These are phyloP conservation scores for Crepidotus variabilis DNA, from an alignment of 768 basidiomycete genomes.

Conservation along the genomic window DNA sequence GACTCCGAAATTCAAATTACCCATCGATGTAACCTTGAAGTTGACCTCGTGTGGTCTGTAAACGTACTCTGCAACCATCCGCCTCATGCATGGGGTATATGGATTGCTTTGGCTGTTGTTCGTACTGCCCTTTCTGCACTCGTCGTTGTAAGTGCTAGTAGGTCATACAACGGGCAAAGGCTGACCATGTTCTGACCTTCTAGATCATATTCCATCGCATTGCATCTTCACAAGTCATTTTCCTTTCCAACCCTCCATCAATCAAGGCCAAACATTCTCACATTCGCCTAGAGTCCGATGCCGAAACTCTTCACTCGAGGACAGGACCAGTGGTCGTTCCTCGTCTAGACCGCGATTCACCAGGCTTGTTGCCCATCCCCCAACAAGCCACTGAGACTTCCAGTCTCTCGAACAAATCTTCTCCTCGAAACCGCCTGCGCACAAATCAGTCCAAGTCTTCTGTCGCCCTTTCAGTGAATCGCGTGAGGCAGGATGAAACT, in stretches of 20 bases:
- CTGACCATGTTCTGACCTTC: background rate
- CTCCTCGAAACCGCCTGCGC: constrained; percentile 19
- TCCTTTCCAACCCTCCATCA: constrained; percentile 7
- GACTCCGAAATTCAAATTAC: constrained; percentile 32
- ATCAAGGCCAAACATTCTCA: constrained; percentile 19
- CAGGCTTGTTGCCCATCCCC: background rate
- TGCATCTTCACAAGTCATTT: constrained; percentile 4
- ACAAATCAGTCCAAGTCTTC: constrained; percentile 21
- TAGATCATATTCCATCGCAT: constrained; percentile 7
- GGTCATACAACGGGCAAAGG: background rate
- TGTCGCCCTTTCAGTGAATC: constrained; percentile 2
- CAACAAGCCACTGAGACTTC: constrained; percentile 13
- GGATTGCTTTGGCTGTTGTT: constrained; percentile 50
- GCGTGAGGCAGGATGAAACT: background rate
- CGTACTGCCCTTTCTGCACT: constrained; percentile 50
- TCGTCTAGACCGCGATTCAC: background rate
- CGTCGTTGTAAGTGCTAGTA: constrained; percentile 45
- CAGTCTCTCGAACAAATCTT: constrained; percentile 17
- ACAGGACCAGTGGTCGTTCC: background rate
- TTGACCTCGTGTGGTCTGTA: constrained; percentile 67
- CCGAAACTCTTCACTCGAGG: constrained; percentile 9
- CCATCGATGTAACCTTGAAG: constrained; percentile 54
- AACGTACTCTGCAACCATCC: constrained; percentile 23
- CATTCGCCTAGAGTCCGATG: constrained; percentile 14
- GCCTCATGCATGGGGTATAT: constrained; percentile 43